A percentile compares a stretch with the other conserved stretches of the same genome.
These are phyloP conservation scores for Umbelopsis sp. DNA, from an alignment of 192 early-diverging fungal species.

Conservation along the genomic window DNA sequence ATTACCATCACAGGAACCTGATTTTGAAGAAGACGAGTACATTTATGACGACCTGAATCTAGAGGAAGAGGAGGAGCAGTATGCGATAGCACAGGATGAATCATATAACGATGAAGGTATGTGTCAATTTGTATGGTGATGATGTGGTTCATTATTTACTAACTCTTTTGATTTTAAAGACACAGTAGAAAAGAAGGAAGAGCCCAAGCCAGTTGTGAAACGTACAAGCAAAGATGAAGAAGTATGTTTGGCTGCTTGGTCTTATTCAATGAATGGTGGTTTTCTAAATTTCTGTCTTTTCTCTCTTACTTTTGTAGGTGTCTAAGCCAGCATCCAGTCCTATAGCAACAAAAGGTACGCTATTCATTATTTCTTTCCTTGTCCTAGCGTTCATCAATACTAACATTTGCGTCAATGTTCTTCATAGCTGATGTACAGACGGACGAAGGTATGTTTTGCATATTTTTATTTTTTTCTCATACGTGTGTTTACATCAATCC, in stretches of 20 bases:
- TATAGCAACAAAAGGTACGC: neutral
- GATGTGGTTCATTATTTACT: neutral
- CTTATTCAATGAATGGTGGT: neutral
- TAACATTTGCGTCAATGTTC: neutral
- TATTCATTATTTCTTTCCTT: no score
- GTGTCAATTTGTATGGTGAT: constrained; percentile 20
- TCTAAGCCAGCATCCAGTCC: neutral
- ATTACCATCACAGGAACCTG: constrained; percentile 58
- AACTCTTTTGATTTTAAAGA: neutral
- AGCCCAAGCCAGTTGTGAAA: constrained; percentile 32
- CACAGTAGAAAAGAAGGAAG: constrained; percentile 15
- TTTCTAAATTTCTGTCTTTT: neutral
- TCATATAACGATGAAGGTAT: constrained; percentile 38
- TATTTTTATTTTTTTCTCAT: neutral
- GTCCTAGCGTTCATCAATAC: neutral
- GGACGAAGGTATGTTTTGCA: neutral
- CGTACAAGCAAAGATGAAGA: constrained; percentile 44
- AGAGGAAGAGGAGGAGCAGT: constrained; percentile 86
- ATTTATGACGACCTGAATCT: constrained; percentile 94
- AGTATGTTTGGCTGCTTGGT: neutral
- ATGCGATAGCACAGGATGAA: constrained; percentile 76
- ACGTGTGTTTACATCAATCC: neutral
- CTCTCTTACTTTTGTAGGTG: neutral
- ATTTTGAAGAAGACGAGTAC: constrained; percentile 91
- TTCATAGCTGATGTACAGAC: neutral